A percentile compares a stretch with the other conserved stretches of the same genome.
Evolutionary conservation across 495 filamentous ascomycete genomes (phyloP).

Genomic region (Paragyromitra xinjiangensis): DNA sequence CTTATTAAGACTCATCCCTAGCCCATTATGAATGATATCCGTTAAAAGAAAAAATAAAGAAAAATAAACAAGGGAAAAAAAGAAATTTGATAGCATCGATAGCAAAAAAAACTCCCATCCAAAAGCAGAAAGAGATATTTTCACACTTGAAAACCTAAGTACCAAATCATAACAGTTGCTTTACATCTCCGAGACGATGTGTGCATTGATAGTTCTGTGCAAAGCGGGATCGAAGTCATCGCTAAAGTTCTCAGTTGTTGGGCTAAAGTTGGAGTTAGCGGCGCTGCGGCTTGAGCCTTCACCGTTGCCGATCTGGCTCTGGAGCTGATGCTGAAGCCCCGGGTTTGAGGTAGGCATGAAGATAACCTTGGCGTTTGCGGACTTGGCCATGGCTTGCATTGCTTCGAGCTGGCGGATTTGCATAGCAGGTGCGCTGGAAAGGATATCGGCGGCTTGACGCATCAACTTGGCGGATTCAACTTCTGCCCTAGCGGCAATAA

Average conservation of each 20-base stretch:
- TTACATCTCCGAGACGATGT: slow-evolving; percentile 87
- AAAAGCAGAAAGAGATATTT: neutral
- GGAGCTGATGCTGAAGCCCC: slow-evolving; percentile 60
- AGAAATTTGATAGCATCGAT: neutral
- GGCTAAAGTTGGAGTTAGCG: slow-evolving; percentile 57
- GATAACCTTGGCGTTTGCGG: slow-evolving; percentile 94
- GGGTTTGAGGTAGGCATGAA: slow-evolving; percentile 73
- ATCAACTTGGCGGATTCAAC: slow-evolving; percentile 97
- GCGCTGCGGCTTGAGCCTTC: slow-evolving; percentile 52
- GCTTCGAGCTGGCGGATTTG: slow-evolving; percentile 98
- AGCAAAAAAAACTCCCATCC: neutral
- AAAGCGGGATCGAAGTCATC: slow-evolving; percentile 67
- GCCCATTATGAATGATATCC: slow-evolving; percentile 9
- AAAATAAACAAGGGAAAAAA: neutral
- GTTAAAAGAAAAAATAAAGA: neutral
- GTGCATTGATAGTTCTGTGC: slow-evolving; percentile 83
- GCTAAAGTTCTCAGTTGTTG: slow-evolving; percentile 62
- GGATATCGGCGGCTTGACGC: slow-evolving; percentile 96
- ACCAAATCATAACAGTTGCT: neutral
- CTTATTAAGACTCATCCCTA: neutral
- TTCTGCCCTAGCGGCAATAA: slow-evolving; percentile 95
- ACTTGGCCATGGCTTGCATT: slow-evolving; percentile 99
- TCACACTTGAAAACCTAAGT: neutral
- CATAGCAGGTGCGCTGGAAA: slow-evolving; percentile 94
- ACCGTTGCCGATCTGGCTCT: slow-evolving; percentile 67